Base-by-base conservation (phyloP, 768 basidiomycete species). In the Megacollybia marginata region DNA sequence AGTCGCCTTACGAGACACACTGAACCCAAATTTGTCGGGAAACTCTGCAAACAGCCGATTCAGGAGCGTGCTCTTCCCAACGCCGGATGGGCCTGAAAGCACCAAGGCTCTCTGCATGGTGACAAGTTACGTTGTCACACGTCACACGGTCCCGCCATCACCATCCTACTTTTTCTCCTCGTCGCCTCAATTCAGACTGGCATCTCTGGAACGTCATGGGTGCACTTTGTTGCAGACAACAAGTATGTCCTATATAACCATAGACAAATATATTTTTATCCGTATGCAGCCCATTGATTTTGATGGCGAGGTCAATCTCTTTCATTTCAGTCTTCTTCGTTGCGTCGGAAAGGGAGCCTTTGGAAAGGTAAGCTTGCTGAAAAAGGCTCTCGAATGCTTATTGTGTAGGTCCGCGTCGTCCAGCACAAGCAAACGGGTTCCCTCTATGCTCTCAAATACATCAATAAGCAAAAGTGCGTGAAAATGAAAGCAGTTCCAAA, bases 331-430 rank as follows among this genome's bases (percentile, higher is more conserved):
- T 54, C 84, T 99, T 36, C 68, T 98, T 16, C 76, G 95, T 59
- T 94, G 92, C 56, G 94, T 99, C n/a, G 95, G 95, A 18, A 97
- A 97, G 66, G 95, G 95, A 46, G 95, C 95, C 1, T 98, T 99
- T 67, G 95, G 95, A 63, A 98, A 99, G 83, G 95, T 93, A 15
- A 49, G 42, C 28, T 50, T 31, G 40, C 46, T 31, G 19, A 49
- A 38, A 47, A 38, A 42, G 12, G 19, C 8, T 48, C 60, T 54
- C 19, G 8, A 62, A 34, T n/a, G 49, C 45, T 18, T 28, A 28
- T 28, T 28, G 23, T 47, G 38, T 55, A 98, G 95, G 95, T 99
- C 70, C 88, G 96, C 42, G 95, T 99, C 52, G 96, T 99, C 7
- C 95, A 99, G 68, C 96, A 98, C 73, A 99, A 97, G 64, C 91